Conservation (phyloP, 441 rosid species). For the Jatropha multifida region DNA sequence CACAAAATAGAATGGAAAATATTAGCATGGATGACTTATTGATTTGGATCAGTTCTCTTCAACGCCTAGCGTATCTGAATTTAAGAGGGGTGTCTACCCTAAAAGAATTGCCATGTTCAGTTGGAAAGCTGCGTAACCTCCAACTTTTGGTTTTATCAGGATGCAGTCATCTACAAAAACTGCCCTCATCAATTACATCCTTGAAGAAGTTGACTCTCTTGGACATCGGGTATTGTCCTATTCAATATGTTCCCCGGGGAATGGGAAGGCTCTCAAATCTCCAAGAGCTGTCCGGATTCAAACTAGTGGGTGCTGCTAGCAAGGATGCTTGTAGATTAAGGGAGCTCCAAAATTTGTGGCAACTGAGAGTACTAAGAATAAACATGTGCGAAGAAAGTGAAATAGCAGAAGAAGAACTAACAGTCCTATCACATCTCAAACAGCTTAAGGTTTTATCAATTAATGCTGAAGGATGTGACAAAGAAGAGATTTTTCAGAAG, state of each 20-base stretch:
- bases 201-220: constrained; percentile 13
- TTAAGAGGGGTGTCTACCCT: neutral
- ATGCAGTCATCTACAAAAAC: constrained; percentile 9
- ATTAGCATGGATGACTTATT: neutral
- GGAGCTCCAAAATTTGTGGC: constrained; percentile 3
- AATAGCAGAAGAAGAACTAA: constrained; percentile 9
- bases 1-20: constrained; percentile 1
- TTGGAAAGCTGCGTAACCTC: constrained; percentile 13
- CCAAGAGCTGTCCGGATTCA: constrained; percentile 18
- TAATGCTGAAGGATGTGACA: constrained; percentile 15
- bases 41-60: constrained; percentile 5
- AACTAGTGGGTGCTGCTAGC: neutral
- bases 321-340: neutral
- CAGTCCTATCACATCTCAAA: constrained; percentile 19
- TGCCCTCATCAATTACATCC: neutral
- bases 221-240: constrained; percentile 5
- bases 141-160: constrained; percentile 5
- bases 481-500: neutral
- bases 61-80: constrained; percentile 11
- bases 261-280: constrained; percentile 7
- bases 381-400: constrained; percentile 18
- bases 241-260: constrained; percentile 6
- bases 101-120: constrained; percentile 8
- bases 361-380: constrained; percentile 18
- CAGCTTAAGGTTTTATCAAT: constrained; percentile 20